Evolutionary conservation across 2,329 filamentous ascomycete species (phyloP), one percentile per base, ranked within the genome.

Genomic region (Scytalidium lignicola): DNA sequence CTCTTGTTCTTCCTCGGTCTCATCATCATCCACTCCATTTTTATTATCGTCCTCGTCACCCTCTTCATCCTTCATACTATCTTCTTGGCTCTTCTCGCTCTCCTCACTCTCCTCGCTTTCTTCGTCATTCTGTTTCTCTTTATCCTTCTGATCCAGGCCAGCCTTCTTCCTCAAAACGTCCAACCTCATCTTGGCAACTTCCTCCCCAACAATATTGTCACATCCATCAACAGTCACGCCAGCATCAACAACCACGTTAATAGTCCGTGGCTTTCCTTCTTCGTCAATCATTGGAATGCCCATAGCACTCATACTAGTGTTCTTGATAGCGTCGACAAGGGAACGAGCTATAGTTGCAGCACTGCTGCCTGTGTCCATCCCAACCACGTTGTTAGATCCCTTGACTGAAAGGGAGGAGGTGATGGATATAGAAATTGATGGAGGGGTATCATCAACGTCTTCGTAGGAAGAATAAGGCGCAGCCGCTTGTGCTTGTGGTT

Each of bases 321-420:
- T 64, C 29, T 70, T 64, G 2, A 81, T 60, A 2, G 73, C 69
- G 12, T 67, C 57, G 12, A 77, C 65, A 2, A 81, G 63, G 3
- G 74, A 66, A 7, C 66, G 61, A 9, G 74, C 70, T 51, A 80
- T 66, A 4, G 50, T 50, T 57, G 67, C 59, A 59, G 74, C 72
- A 43, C 69, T 66, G 3, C 64, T 61, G 4, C 68, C 60, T 1
- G 72, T 67, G 4, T 70, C 66, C 3, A 68, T 59, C 0, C 64
- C 57, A 18, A 78, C 59, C 44, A 76, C 59, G 61, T 82, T 82
- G 61, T 72, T 67, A 61, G 68, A 68, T 52, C 71, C 72, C 32
- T 64, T 62, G 55, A 82, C 66, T 51, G 58, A 66, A 57, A 80
- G 61, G 1, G 73, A 68, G 15, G 73, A 70, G 55, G 73, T 72